Percentiles rank a stretch among this genome's conserved stretches.
Evolutionary conservation across 176 grass and related monocot species (phyloP).

Genomic region (Triticum turgidum): DNA sequence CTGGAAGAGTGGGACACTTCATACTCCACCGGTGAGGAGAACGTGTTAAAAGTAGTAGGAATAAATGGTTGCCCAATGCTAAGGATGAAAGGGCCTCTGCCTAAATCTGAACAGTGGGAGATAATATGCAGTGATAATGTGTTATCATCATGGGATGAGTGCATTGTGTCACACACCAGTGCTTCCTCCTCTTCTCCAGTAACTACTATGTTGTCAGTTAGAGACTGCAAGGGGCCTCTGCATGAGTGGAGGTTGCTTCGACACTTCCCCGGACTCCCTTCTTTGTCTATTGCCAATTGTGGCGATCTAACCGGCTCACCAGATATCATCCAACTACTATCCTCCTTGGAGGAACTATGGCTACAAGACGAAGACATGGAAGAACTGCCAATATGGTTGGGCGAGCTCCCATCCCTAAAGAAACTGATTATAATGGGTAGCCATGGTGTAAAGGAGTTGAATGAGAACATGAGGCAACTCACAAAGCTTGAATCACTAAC

Average conservation of each 20-base stretch:
- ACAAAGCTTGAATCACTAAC: too few species aligned
- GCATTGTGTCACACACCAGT: too few species aligned
- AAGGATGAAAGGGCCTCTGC: too few species aligned
- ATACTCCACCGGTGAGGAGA: too few species aligned
- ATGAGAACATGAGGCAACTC: too few species aligned
- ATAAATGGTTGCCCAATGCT: too few species aligned
- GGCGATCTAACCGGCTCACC: neutral
- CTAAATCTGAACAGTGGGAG: too few species aligned
- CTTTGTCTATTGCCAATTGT: neutral
- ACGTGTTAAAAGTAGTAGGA: accelerated
- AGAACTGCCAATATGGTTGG: neutral
- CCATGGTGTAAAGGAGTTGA: neutral
- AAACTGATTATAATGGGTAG: accelerated
- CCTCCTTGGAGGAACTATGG: neutral
- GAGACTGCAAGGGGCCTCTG: neutral
- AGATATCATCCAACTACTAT: neutral
- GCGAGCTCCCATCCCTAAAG: neutral
- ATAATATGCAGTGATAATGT: too few species aligned
- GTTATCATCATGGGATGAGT: too few species aligned
- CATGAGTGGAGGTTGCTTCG: constrained; percentile 12
- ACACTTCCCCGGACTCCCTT: neutral
- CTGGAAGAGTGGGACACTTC: too few species aligned
- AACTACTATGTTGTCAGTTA: neutral
- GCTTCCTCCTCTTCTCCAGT: too few species aligned
- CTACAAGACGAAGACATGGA: neutral